Percentiles rank a stretch among this genome's conserved stretches.
Evolutionary conservation across 2,329 filamentous ascomycete genomes (phyloP).

Genomic region (Exophiala calicioides): DNA sequence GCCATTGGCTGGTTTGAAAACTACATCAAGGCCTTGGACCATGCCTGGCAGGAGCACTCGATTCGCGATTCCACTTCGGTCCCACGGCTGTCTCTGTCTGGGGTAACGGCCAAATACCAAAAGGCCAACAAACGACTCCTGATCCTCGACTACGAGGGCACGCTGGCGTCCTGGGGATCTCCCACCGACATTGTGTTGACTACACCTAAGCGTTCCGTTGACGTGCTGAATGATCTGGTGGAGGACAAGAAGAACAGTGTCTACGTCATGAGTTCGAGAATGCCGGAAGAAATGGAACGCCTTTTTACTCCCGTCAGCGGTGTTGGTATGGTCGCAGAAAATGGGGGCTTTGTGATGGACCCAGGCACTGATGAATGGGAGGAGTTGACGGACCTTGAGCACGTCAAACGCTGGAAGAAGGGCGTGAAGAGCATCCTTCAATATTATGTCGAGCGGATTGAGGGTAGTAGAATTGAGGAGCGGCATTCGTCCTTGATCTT

Average conservation of each 20-base stretch:
- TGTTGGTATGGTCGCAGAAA: conserved; percentile 89
- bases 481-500: conserved; percentile 90
- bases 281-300: conserved; percentile 82
- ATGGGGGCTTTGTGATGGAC: conserved; percentile 84
- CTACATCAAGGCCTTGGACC: conserved; percentile 69
- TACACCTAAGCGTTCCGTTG: conserved; percentile 81
- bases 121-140: conserved; percentile 71
- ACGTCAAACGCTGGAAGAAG: conserved; percentile 76
- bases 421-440: conserved; percentile 79
- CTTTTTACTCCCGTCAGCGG: conserved; percentile 81
- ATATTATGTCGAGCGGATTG: conserved; percentile 88
- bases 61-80: conserved; percentile 82
- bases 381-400: conserved; percentile 70
- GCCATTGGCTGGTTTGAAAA: conserved; percentile 83
- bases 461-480: conserved; percentile 84
- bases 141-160: conserved; percentile 92
- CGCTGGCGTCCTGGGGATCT: conserved; percentile 82
- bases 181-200: conserved; percentile 81
- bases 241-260: conserved; percentile 79
- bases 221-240: conserved; percentile 78
- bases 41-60: conserved; percentile 80
- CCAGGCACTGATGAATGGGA: conserved; percentile 68
- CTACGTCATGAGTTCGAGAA: conserved; percentile 90
- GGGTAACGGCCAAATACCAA: conserved; percentile 67
- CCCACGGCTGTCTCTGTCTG: conserved; percentile 73